Evolutionary conservation across 192 early-diverging fungal genomes (phyloP), one percentile per base, ranked within the genome.

Genomic region (Coemansia sp.): DNA sequence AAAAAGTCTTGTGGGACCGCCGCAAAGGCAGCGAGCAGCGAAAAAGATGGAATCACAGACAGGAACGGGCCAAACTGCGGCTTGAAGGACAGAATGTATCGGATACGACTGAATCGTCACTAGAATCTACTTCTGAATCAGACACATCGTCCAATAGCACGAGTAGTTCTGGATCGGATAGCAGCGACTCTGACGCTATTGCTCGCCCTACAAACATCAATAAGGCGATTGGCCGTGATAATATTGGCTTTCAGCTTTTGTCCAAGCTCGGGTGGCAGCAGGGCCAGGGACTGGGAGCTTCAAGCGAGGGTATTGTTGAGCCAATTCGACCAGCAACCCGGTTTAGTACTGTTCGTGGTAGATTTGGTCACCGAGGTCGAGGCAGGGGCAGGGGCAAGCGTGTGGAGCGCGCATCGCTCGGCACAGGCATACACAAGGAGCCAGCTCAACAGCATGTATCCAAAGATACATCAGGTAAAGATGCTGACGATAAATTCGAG

Each of bases 181-280:
- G 34, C 40, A 64, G 53, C 61, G 48, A 4, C 31, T 37, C 22
- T 5, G 31, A 23, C 4, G 11, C 20, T 0, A 17, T 26, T 22
- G 59, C 36, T 2, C 57, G 26, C 5, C 65, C 72, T 1, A 47
- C 72, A 5, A 56, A 23, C 52, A 60, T 74, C 22, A 70, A 74
- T 57, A 62, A 25, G 58, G 77, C 77, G 14, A 62, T 79, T 50
- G 77, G 77, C 1, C 73, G 71, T 54, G 69, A 69, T 20, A 79
- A 79, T 31, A 46, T 74, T 1, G 77, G 77, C n/a, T 79, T 79
- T 51, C 60, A 68, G 60, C 58, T 79, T 22, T 46, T 79, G 26
- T 46, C 64, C 8, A 79, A 79, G 49, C 71, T 79, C 34, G 77
- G 77, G 14, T 79, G 77, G 77, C 71, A 69, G 58, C 42, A 79